These are phyloP conservation scores for Stylonectria norvegica DNA, from an alignment of 2,329 filamentous ascomycete species.

Conservation along the genomic window DNA sequence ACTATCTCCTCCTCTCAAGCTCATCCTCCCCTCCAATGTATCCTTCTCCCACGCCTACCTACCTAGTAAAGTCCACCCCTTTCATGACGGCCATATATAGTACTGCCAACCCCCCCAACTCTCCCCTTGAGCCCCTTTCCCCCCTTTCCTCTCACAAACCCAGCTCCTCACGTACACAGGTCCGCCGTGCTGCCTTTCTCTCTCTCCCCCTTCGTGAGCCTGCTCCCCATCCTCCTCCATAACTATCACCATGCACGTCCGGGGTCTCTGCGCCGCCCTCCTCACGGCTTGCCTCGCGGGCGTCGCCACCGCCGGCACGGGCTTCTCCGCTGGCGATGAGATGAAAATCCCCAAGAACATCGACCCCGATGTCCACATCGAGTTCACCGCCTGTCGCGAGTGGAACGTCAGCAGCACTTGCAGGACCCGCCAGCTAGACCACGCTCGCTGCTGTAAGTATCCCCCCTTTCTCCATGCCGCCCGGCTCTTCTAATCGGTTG, in stretches of 20 bases:
- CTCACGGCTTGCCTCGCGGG: not conserved
- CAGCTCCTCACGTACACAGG: too few species aligned
- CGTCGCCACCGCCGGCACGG: not conserved
- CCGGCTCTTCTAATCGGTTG: too few species aligned
- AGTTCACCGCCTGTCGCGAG: conserved; percentile 12
- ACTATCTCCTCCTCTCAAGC: too few species aligned
- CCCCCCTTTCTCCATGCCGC: not conserved
- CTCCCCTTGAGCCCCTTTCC: too few species aligned
- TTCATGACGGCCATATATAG: too few species aligned
- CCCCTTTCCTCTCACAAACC: too few species aligned
- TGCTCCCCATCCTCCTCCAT: not conserved
- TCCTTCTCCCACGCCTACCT: too few species aligned
- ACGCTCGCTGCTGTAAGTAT: conserved; percentile 14
- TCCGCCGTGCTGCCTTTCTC: too few species aligned
- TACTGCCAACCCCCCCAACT: too few species aligned
- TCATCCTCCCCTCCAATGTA: too few species aligned
- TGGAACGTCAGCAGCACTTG: conserved; percentile 3
- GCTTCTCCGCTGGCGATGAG: not conserved
- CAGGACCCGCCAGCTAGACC: conserved; percentile 1
- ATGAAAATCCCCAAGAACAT: conserved; percentile 2
- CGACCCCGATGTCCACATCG: conserved; percentile 6
- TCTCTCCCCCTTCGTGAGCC: too few species aligned
- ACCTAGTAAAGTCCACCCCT: too few species aligned
- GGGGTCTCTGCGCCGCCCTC: not conserved
- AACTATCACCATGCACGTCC: not conserved